Evolutionary conservation across 1,139 yeast genomes (phyloP).

Genomic region (Geotrichum cucujoidarum): DNA sequence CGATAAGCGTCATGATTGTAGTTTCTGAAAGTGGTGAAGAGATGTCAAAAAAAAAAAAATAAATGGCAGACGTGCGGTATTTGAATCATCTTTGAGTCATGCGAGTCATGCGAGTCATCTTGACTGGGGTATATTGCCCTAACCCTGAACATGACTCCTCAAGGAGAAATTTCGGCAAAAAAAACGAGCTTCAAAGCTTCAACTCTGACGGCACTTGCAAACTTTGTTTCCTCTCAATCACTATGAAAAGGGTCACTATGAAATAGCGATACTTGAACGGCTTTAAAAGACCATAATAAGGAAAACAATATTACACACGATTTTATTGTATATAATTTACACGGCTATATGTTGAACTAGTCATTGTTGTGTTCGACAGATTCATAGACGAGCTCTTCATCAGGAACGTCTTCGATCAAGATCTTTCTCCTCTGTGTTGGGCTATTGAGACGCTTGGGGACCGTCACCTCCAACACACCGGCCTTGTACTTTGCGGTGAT

Average conservation of each 20-base stretch:
- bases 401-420: constrained; percentile 12
- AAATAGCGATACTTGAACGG: too few species aligned
- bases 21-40: neutral
- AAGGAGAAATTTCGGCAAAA: neutral
- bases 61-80: neutral
- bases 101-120: constrained; percentile 8
- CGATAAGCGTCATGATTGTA: neutral
- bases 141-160: neutral
- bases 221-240: too few species aligned
- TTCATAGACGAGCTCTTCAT: constrained; percentile 11
- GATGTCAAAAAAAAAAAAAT: neutral
- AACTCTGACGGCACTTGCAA: too few species aligned
- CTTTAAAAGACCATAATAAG: too few species aligned
- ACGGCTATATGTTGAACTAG: too few species aligned
- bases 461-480: constrained; percentile 48
- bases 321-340: too few species aligned
- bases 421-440: constrained; percentile 13
- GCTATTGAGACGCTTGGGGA: constrained; percentile 40
- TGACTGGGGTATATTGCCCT: neutral
- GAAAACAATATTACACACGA: too few species aligned
- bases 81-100: neutral
- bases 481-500: constrained; percentile 49
- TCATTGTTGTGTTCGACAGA: neutral
- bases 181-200: too few species aligned
- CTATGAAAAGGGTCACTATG: too few species aligned